These are phyloP conservation scores for Exidia glandulosa DNA, from an alignment of 768 basidiomycete genomes.

Conservation along the genomic window DNA sequence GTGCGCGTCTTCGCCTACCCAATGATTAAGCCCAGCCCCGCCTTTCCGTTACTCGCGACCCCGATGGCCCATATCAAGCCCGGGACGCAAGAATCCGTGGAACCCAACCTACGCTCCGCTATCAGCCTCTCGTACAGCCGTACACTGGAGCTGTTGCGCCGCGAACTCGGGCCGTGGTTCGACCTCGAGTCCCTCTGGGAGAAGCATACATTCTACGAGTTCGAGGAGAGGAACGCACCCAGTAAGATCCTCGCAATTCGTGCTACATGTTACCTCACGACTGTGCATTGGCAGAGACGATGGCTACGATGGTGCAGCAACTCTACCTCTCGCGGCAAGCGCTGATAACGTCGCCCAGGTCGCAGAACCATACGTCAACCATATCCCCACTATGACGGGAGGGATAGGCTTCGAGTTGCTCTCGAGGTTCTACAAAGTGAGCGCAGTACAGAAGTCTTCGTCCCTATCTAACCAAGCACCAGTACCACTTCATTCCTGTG, in stretches of 20 bases:
- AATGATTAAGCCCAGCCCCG: conserved; percentile 22
- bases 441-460: conserved; percentile 1
- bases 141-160: conserved; percentile 25
- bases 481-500: conserved; percentile 43
- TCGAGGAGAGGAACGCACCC: conserved; percentile 29
- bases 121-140: conserved; percentile 27
- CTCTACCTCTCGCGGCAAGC: not conserved
- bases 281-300: too few relatives aligned
- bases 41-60: conserved; percentile 25
- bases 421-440: conserved; percentile 39
- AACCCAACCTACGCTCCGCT: conserved; percentile 27
- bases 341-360: conserved; percentile 17
- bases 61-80: conserved; percentile 18
- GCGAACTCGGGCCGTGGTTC: conserved; percentile 36
- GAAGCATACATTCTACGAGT: conserved; percentile 46
- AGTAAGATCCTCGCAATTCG: conserved; percentile 42
- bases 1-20: conserved; percentile 26
- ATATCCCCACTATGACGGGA: conserved; percentile 48
- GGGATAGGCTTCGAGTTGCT: conserved; percentile 40
- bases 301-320: conserved; percentile 28
- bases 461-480: not conserved
- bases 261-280: too few relatives aligned
- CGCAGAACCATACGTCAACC: conserved; percentile 49
- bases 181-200: conserved; percentile 54
- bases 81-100: conserved; percentile 14